These are phyloP conservation scores for Penicillium goetzii DNA, from an alignment of 495 filamentous ascomycete species.

Conservation along the genomic window DNA sequence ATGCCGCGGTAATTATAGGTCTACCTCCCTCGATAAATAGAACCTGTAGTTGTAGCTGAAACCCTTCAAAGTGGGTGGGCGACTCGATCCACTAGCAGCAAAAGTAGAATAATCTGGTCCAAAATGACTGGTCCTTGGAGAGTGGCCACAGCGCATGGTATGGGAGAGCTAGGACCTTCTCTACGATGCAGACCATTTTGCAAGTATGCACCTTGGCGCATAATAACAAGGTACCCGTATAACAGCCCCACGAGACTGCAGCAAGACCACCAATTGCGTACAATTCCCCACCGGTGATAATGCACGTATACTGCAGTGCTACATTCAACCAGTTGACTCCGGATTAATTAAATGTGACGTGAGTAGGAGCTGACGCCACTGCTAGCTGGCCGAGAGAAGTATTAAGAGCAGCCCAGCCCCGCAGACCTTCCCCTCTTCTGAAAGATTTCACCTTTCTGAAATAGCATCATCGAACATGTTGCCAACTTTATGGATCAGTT, in stretches of 20 bases:
- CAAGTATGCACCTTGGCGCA: background rate
- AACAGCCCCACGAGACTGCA: background rate
- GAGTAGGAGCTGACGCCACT: background rate
- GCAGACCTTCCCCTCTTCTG: background rate
- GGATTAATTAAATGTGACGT: background rate
- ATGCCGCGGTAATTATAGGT: no score
- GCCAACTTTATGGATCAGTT: background rate
- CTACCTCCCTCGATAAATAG: background rate
- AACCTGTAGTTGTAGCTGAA: background rate
- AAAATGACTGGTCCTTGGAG: background rate
- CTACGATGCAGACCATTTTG: background rate
- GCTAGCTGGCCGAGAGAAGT: background rate
- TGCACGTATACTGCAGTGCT: background rate
- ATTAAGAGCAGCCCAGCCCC: slow-evolving; percentile 3
- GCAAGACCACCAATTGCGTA: background rate
- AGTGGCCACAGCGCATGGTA: background rate
- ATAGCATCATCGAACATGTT: background rate
- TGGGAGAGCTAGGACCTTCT: background rate
- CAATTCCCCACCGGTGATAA: background rate
- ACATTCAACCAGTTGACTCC: background rate
- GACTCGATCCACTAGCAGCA: background rate
- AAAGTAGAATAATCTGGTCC: background rate
- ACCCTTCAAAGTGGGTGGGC: background rate
- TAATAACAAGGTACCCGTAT: background rate
- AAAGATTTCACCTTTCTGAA: background rate